Evolutionary conservation across 2,329 filamentous ascomycete species (phyloP).

Genomic region (Penicillium aurantiogriseum): DNA sequence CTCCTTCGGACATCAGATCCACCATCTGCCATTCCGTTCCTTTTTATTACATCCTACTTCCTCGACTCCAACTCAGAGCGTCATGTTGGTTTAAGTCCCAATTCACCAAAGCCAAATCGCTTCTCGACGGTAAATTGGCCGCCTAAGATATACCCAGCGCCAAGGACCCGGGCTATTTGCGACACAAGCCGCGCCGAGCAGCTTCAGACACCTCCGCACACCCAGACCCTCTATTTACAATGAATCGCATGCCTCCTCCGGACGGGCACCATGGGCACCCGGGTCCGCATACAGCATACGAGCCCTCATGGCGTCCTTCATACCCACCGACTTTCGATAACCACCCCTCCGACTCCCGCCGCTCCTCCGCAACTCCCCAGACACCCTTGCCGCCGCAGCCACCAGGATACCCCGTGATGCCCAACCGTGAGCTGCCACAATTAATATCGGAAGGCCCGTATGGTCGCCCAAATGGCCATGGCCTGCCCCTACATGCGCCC

Average conservation of each 20-base stretch:
- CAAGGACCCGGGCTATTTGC: not conserved
- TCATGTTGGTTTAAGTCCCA: slow-evolving; percentile 1
- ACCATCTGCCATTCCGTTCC: not conserved
- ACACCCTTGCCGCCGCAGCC: slow-evolving; percentile 27
- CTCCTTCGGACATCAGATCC: not conserved
- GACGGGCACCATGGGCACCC: slow-evolving; percentile 32
- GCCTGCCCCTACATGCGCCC: slow-evolving; percentile 33
- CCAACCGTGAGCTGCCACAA: slow-evolving; percentile 37
- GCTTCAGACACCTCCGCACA: not conserved
- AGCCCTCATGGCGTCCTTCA: slow-evolving; percentile 32
- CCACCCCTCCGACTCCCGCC: slow-evolving; percentile 32
- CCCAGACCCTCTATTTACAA: slow-evolving; percentile 7
- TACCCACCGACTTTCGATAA: slow-evolving; percentile 31
- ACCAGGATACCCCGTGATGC: slow-evolving; percentile 29
- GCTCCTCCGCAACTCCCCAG: slow-evolving; percentile 29
- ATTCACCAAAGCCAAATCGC: not conserved
- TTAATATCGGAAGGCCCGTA: slow-evolving; percentile 36
- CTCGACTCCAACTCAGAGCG: not conserved
- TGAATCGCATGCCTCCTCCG: slow-evolving; percentile 34
- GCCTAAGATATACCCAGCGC: not conserved
- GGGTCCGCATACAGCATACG: slow-evolving; percentile 30
- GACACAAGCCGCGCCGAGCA: not conserved
- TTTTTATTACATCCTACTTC: not conserved
- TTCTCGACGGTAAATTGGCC: not conserved
- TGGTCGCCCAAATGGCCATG: slow-evolving; percentile 31